Evolutionary conservation across 2,329 filamentous ascomycete genomes (phyloP).

Genomic region (Aspergillus sp.): DNA sequence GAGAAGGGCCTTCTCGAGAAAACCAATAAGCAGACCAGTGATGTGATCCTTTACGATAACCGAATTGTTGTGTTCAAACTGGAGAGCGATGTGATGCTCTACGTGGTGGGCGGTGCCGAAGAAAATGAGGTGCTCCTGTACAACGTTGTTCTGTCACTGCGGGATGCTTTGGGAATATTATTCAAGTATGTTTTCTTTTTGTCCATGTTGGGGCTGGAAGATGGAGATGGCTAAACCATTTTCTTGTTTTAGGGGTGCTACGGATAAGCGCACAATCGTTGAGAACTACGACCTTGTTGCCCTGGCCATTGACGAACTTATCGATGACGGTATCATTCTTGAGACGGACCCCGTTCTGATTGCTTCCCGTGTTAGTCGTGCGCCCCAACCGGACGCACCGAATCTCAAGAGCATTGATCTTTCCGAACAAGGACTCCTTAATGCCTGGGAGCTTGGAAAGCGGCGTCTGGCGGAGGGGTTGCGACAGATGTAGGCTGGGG

Average conservation of each 20-base stretch:
- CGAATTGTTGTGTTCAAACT: conserved; percentile 96
- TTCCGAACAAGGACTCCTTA: conserved; percentile 92
- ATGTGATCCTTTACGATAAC: conserved; percentile 97
- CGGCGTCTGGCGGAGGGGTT: conserved; percentile 87
- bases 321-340: conserved; percentile 93
- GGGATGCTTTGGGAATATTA: conserved; percentile 84
- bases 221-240: conserved; percentile 17
- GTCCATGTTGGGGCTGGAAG: not conserved
- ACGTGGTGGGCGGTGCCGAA: conserved; percentile 84
- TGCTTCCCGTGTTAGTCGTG: conserved; percentile 85
- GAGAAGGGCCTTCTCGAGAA: conserved; percentile 95
- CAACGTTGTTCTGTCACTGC: conserved; percentile 86
- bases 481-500: conserved; percentile 54
- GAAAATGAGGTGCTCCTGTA: conserved; percentile 98
- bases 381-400: conserved; percentile 81
- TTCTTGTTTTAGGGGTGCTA: conserved; percentile 68
- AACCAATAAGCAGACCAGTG: conserved; percentile 90
- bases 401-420: conserved; percentile 93
- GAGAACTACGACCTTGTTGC: conserved; percentile 98
- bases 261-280: conserved; percentile 95
- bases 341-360: conserved; percentile 97
- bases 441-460: conserved; percentile 91
- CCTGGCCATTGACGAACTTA: conserved; percentile 90
- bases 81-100: conserved; percentile 95
- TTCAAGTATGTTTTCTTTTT: conserved; percentile 68